Base-by-base conservation (phyloP, 306 rosid genomes). In the Adenanthera pavonina region DNA sequence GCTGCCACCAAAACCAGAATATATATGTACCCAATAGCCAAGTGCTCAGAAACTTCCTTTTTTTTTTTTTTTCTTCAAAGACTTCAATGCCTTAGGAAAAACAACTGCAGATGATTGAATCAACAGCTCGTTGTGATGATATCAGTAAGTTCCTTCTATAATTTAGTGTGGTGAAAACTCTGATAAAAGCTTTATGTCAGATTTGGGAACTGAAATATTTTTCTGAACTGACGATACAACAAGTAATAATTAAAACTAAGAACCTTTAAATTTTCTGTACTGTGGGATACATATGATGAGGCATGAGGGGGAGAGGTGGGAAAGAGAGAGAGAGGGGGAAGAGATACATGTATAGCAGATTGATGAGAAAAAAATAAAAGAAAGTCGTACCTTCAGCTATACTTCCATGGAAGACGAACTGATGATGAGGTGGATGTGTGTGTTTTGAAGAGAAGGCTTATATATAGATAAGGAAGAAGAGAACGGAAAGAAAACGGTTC, bases 351-450 rank as follows among this genome's bases (percentile, higher is more conserved):
- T 69, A 57, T 74, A 72, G 78, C 69, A 80, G 81, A 81, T 46
- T 41, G 67, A 36, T 59, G 80, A 25, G 12, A 69, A 72, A 10
- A 69, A 56, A 10, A 40, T 20, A 46, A 34, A 20, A 12, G 35
- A 69, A 82, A 65, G 82, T 77, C 62, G 86, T 82, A 88, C 97
- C 95, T 92, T 80, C 43, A 84, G 85, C 82, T 80, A 25, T 25
- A 15, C 67, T 60, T 89, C 85, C 70, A 74, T 60, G 81, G 87
- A 84, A 77, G 51, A 82, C 83, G 81, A 44, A 51, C n/a, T 56
- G 88, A 77, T 86, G 86, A 72, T 81, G 76, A 81, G 83, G 73
- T 78, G 85, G 80, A 74, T 72, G 79, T 80, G 84, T 78, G 61
- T 76, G 65, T 25, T 59, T 59, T 83, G 64, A 68, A 82, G 74